Base-by-base conservation (phyloP, 176 grass and related monocot genomes). In the Hordeum marinum region DNA sequence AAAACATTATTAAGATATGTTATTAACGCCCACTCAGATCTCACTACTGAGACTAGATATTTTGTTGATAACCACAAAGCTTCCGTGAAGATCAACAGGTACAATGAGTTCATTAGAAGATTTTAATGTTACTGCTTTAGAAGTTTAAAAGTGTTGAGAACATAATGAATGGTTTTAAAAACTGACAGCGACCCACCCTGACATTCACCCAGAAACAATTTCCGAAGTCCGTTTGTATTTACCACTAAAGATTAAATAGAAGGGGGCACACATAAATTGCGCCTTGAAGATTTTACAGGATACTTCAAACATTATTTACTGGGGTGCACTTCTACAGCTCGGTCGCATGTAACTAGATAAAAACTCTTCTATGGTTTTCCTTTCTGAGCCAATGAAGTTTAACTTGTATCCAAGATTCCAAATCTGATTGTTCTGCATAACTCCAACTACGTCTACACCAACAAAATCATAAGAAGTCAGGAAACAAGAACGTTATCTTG, bases 401-500 rank as follows among this genome's bases (percentile, higher is more conserved):
- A 65, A 23, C 31, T 57, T 23, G 11, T 48, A 64, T 36, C 42
- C 63, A 57, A 57, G 48, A 57, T 57, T 57, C 54, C 54, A 65
- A 76, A 76, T 84, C 32, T 45, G 17, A 54, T 54, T 34, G n/a
- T 75, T 52, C 46, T 85, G 55, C 23, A 10, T 68, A 81, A 70
- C 21, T 52, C 12, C 27, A 81, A 41, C 17, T 68, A 40, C 46
- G 52, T 68, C 63, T 55, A 37, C 63, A 54, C 64, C 40, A 72
- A 79, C 39, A 63, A 72, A 80, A 72, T 24, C 59, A 62, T 63
- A 72, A 27, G 58, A 58, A 72, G 21, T 80, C 78, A 72, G 84
- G 40, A 73, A 80, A 25, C 39, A 80, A 69, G 17, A 80, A 52
- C 21, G 3, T 37, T 67, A n/a, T 48, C 42, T 66, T 54, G 17